A percentile compares a stretch with the other conserved stretches of the same genome.
phyloP scores from a whole-genome alignment of 768 basidiomycete species.

The Hypholoma fasciculare region DNA sequence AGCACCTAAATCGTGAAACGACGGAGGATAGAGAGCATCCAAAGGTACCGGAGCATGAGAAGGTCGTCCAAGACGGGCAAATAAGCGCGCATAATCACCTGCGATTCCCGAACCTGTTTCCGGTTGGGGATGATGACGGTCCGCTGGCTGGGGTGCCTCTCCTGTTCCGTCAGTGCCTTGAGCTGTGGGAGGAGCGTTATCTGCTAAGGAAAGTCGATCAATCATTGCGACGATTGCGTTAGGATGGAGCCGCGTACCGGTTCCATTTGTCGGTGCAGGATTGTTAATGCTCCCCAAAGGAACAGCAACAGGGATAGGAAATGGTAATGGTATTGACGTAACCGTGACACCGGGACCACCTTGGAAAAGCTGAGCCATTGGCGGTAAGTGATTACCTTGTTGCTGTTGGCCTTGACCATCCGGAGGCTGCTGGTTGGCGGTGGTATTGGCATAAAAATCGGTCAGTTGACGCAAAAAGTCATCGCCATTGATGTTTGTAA shows the following conservation, averaged over 20 bases:
- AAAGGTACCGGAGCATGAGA: not conserved
- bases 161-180: not conserved
- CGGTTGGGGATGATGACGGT: conserved; percentile 4
- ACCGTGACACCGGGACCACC: not conserved
- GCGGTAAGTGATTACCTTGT: not conserved
- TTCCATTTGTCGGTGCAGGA: not conserved
- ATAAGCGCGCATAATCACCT: conserved; percentile 7
- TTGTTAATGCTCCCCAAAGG: conserved; percentile 3
- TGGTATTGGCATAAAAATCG: not conserved
- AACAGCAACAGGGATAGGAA: conserved; percentile 17
- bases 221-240: not conserved
- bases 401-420: not conserved
- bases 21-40: not conserved
- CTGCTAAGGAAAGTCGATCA: not conserved
- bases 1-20: not conserved
- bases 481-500: not conserved
- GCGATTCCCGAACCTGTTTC: not conserved
- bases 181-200: not conserved
- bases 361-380: not conserved
- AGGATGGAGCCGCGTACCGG: not conserved
- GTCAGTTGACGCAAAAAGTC: not conserved
- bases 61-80: conserved; percentile 6
- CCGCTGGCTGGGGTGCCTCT: not conserved
- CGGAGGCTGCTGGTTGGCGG: not conserved
- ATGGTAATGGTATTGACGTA: conserved; percentile 3